Evolutionary conservation across 2,329 filamentous ascomycete species (phyloP), one percentile per base, ranked within the genome.

Genomic region (Cladosporium halotolerans): DNA sequence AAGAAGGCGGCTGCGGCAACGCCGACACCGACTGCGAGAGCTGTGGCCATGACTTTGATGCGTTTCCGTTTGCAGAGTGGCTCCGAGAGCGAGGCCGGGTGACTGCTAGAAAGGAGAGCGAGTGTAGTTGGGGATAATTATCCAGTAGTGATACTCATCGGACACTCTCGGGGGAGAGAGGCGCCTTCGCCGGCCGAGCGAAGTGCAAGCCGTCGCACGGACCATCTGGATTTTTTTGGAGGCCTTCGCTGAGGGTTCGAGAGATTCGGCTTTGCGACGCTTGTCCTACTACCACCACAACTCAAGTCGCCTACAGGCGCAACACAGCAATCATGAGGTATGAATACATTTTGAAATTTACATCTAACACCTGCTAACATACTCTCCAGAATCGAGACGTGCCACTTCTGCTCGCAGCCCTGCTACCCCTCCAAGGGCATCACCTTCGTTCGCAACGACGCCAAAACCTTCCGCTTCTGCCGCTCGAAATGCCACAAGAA

Each of bases 321-420:
- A 53, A 44, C 19, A 40, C 43, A 41, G 53, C 40, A 57, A 45
- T 11, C 31, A 58, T 58, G 56, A 58, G 56, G 56, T 58, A 54
- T 28, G 31, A n/a, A 23, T 28, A 18, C 4, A 5, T 14, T 4
- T 34, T 4, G n/a, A 41, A 4, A 11, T 14, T 14, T 11, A 19
- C 16, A 2, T 33, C 6, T 28, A 5, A 14, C 19, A 47, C 3
- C 9, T 4, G 23, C 53, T 55, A 41, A 49, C 32, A 28, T 16
- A 6, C 14, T 11, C 11, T 8, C 34, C 58, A 78, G 77, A 68
- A 76, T 81, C 64, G 83, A 86, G 70, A 84, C 80, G 45, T 88
- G 84, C 70, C 84, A 85, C 68, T 86, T 87, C 72, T 88, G 85
- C 71, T 85, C 81, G 58, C 78, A 79, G 64, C 85, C 85, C 45